Base-by-base conservation (phyloP, 768 basidiomycete genomes). In the Trametes cingulata region DNA sequence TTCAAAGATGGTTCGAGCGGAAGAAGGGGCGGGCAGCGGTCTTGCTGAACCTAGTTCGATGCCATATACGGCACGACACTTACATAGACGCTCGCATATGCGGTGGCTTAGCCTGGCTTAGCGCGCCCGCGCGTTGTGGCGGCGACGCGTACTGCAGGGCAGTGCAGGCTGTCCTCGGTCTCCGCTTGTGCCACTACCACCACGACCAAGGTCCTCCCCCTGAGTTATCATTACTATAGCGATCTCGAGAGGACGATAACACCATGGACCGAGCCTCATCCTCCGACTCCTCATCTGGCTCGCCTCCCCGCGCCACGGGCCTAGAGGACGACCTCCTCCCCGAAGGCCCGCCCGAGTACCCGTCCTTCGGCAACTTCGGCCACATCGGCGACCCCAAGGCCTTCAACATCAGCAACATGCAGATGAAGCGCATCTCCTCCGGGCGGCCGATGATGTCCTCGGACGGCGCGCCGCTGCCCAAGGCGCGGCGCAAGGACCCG, bases 401-500 rank as follows among this genome's bases (percentile, higher is more conserved):
- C 33, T 24, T 37, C 3, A 20, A 40, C 25, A 51, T 46, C 25
- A 40, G 53, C 22, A 47, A 56, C 40, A n/a, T 56, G 19, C 63
- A 66, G 56, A 60, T 62, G 10, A 56, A 57, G n/a, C n/a, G n/a
- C n/a, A n/a, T n/a, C 8, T 42, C 37, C 15, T 39, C 58, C 12
- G 58, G 56, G 17, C 52, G 50, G 7, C 24, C 37, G 4, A 29
- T 22, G 3, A n/a, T 29, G 14, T 35, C 55, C 4, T 52, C 43
- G 2, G 53, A 56, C 29, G 56, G 59, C 35, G 42, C 62, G 54
- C 61, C 66, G 35, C 66, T 67, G 35, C 17, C 63, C 22, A 71
- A 71, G 65, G 61, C 56, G 47, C 61, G 68, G 35, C 50, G 64
- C 39, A 61, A 65, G 56, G 70, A 69, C n/a, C 4, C 51, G 40